phyloP scores from a whole-genome alignment of 306 rosid species.

The Lagenaria siceraria region DNA sequence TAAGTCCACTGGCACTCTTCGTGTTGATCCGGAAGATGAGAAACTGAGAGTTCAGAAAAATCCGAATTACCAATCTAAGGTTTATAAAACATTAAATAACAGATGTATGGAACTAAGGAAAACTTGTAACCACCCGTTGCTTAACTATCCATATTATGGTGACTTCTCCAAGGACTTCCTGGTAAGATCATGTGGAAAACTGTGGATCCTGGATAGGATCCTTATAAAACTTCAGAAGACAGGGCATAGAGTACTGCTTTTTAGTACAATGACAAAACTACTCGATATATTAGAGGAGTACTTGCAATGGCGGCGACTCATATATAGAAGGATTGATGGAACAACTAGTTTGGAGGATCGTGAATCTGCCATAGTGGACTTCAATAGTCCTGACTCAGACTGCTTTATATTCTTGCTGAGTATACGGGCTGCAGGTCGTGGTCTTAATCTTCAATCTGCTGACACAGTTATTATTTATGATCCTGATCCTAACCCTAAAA shows the following conservation, averaged over 20 bases:
- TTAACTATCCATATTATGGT: slow-evolving; percentile 61
- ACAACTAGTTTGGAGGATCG: slow-evolving; percentile 97
- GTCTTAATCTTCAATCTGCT: slow-evolving; percentile 98
- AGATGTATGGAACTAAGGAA: slow-evolving; percentile 98
- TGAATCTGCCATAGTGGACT: slow-evolving; percentile 91
- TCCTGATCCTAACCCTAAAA: slow-evolving; percentile 98
- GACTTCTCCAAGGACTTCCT: slow-evolving; percentile 61
- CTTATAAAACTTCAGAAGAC: slow-evolving; percentile 91
- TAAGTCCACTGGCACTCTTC: slow-evolving; percentile 89
- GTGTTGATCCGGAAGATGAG: slow-evolving; percentile 95
- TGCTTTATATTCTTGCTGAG: slow-evolving; percentile 97
- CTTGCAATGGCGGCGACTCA: slow-evolving; percentile 78
- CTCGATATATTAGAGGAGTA: slow-evolving; percentile 91
- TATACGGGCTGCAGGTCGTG: slow-evolving; percentile 97
- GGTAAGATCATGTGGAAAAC: slow-evolving; percentile 78
- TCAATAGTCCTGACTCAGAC: slow-evolving; percentile 63
- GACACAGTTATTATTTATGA: slow-evolving; percentile 95
- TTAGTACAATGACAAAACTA: slow-evolving; percentile 96
- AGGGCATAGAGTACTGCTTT: slow-evolving; percentile 89
- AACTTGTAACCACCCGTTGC: slow-evolving; percentile 92
- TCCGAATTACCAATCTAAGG: slow-evolving; percentile 61
- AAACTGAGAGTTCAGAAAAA: slow-evolving; percentile 48
- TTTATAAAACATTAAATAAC: slow-evolving; percentile 75
- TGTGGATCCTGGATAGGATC: slow-evolving; percentile 92
- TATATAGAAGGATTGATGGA: slow-evolving; percentile 89